Base-by-base conservation (phyloP, 805 yeast genomes). In the Komagataella kurtzmanii region DNA sequence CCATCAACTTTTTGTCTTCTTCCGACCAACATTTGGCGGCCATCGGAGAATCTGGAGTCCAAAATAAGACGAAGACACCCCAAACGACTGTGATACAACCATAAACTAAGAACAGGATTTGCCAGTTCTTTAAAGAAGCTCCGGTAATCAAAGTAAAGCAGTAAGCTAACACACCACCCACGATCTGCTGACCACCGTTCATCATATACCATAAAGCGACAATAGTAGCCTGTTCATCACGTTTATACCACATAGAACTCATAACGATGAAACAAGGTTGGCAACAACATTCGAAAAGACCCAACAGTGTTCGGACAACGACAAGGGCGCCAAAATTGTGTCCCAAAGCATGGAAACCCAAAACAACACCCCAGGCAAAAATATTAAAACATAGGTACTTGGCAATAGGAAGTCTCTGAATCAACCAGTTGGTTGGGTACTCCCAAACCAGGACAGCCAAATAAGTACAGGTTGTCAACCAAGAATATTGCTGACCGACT, bases 401-500 rank as follows among this genome's bases (percentile, higher is more conserved):
- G 7, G 64, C 62, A 46, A 68, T 61, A 3, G 74, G 72, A 21
- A 63, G 58, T 46, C 57, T 66, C 53, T 68, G 74, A 46, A 68
- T 57, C 14, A 64, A 18, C 40, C 60, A 57, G 47, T 56, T 66
- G 48, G 77, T 73, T 1, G 83, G 83, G 50, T 76, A 66, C 56
- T 80, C 83, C 57, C 77, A 78, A 14, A 69, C 70, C 48, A 84
- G 62, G 60, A 83, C 84, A 1, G 88, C 90, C 45, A 83, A 61
- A 58, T 80, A 81, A 56, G 81, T 81, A 7, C 79, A 73, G 1
- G 83, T 71, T n/a, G 83, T 78, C 14, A 74, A 65, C 81, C 85
- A 77, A 49, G 77, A 62, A 58, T 77, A 74, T 59, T 70, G 65
- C 52, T 66, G 65, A 6, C 78, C 75, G n/a, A 54, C 54, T 61